Conservation (phyloP, 345 rosid genomes). For the Hibiscus trionum region DNA sequence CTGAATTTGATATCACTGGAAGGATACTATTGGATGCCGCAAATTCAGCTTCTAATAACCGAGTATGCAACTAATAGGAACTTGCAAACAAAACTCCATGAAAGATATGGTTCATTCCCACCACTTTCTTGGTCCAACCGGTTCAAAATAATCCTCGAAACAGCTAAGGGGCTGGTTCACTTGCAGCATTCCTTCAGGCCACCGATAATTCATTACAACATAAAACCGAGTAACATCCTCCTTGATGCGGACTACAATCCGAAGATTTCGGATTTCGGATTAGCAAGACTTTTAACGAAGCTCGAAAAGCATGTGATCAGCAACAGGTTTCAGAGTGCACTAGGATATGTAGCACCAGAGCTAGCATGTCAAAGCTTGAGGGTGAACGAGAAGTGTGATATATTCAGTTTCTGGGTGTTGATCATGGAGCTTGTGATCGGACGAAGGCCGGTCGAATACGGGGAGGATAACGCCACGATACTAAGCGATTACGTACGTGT, state of each 20-base stretch:
- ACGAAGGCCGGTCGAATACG: slow-evolving; percentile 71
- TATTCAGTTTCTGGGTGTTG: slow-evolving; percentile 73
- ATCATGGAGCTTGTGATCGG: slow-evolving; percentile 80
- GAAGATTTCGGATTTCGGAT: slow-evolving; percentile 72
- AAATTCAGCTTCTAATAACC: slow-evolving; percentile 61
- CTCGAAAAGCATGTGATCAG: slow-evolving; percentile 57
- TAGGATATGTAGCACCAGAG: slow-evolving; percentile 89
- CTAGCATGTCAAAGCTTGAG: slow-evolving; percentile 80
- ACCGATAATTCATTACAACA: slow-evolving; percentile 68
- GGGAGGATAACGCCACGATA: slow-evolving; percentile 76
- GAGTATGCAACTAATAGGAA: slow-evolving; percentile 68
- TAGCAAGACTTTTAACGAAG: slow-evolving; percentile 59
- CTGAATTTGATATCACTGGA: slow-evolving; percentile 50
- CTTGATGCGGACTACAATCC: slow-evolving; percentile 63
- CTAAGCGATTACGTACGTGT: slow-evolving; percentile 67
- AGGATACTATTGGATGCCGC: slow-evolving; percentile 79
- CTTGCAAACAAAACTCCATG: slow-evolving; percentile 71
- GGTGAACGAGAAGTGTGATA: slow-evolving; percentile 88
- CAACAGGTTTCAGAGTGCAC: slow-evolving; percentile 71
- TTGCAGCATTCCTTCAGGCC: slow-evolving; percentile 81
- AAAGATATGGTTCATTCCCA: slow-evolving; percentile 35
- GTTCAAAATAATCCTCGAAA: slow-evolving; percentile 65
- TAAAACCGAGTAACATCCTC: slow-evolving; percentile 76
- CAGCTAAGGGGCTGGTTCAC: slow-evolving; percentile 77
- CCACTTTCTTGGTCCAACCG: slow-evolving; percentile 63